These are phyloP conservation scores for Colletotrichum lentis DNA, from an alignment of 2,329 filamentous ascomycete genomes.

Conservation along the genomic window DNA sequence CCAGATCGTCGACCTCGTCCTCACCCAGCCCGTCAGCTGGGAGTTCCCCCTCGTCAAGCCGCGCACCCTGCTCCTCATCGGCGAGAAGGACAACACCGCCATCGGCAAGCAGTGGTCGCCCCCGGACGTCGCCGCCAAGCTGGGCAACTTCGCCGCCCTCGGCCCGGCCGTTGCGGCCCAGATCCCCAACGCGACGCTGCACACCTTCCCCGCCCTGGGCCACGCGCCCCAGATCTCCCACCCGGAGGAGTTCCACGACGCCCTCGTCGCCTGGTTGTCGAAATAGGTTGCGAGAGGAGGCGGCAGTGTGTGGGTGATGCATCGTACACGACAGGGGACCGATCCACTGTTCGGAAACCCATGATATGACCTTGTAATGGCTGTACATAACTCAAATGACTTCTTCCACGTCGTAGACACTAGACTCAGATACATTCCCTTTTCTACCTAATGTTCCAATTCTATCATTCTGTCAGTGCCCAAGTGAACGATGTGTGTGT, in stretches of 20 bases:
- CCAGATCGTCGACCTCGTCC: slow-evolving; percentile 62
- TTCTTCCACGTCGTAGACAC: not conserved
- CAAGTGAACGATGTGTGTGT: too few relatives aligned
- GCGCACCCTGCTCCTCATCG: slow-evolving; percentile 59
- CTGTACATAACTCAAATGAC: slow-evolving; percentile 13
- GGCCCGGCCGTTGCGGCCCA: slow-evolving; percentile 54
- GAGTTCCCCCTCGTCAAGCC: slow-evolving; percentile 57
- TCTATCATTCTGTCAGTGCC: too few relatives aligned
- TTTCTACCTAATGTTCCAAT: not conserved
- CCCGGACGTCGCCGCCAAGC: slow-evolving; percentile 51
- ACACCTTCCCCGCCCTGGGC: slow-evolving; percentile 58
- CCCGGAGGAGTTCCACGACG: slow-evolving; percentile 56
- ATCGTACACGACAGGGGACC: too few relatives aligned
- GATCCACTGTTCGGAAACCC: not conserved
- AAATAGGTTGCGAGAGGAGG: not conserved
- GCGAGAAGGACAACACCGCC: slow-evolving; percentile 62
- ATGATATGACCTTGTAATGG: not conserved
- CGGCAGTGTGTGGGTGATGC: not conserved
- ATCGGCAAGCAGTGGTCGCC: slow-evolving; percentile 63
- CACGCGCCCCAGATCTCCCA: slow-evolving; percentile 64
- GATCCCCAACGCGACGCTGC: slow-evolving; percentile 55
- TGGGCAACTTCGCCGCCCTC: slow-evolving; percentile 60
- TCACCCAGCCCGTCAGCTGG: slow-evolving; percentile 60
- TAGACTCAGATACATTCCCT: not conserved
- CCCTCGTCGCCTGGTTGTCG: slow-evolving; percentile 55